Evolutionary conservation across 2,329 filamentous ascomycete species (phyloP).

Genomic region (Epichloe coenophiala): DNA sequence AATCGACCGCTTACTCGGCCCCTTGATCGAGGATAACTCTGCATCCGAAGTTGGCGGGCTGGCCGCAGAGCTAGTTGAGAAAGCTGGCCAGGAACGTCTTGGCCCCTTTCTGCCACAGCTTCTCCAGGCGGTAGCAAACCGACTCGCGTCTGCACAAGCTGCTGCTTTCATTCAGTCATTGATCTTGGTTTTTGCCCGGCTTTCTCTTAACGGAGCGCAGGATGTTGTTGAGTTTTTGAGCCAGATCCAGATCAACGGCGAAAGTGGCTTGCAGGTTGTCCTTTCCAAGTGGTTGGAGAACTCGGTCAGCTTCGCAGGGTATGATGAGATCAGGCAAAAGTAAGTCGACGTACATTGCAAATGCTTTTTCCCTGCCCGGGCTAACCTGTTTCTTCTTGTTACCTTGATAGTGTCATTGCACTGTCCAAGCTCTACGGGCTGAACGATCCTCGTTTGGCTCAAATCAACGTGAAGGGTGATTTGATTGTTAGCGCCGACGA

Average conservation of each 20-base stretch:
- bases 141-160: slow-evolving; percentile 69
- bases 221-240: slow-evolving; percentile 90
- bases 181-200: slow-evolving; percentile 84
- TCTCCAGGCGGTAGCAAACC: slow-evolving; percentile 73
- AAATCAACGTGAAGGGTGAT: slow-evolving; percentile 82
- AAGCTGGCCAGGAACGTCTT: slow-evolving; percentile 79
- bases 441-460: slow-evolving; percentile 64
- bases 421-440: slow-evolving; percentile 83
- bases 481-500: slow-evolving; percentile 68
- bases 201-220: slow-evolving; percentile 70
- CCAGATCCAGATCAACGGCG: slow-evolving; percentile 64
- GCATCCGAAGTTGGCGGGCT: slow-evolving; percentile 93
- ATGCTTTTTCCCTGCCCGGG: neutral
- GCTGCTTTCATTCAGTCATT: slow-evolving; percentile 90
- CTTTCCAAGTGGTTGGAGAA: slow-evolving; percentile 95
- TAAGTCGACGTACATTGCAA: slow-evolving; percentile 29
- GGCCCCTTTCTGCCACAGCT: slow-evolving; percentile 84
- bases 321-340: slow-evolving; percentile 96
- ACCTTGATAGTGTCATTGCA: slow-evolving; percentile 59
- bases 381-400: slow-evolving; percentile 16
- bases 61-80: slow-evolving; percentile 89
- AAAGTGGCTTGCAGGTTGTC: slow-evolving; percentile 79
- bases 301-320: slow-evolving; percentile 92
- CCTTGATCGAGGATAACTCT: slow-evolving; percentile 77
- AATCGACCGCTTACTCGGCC: slow-evolving; percentile 78